Conservation (phyloP, 345 rosid species). For the Populus ilicifolia region DNA sequence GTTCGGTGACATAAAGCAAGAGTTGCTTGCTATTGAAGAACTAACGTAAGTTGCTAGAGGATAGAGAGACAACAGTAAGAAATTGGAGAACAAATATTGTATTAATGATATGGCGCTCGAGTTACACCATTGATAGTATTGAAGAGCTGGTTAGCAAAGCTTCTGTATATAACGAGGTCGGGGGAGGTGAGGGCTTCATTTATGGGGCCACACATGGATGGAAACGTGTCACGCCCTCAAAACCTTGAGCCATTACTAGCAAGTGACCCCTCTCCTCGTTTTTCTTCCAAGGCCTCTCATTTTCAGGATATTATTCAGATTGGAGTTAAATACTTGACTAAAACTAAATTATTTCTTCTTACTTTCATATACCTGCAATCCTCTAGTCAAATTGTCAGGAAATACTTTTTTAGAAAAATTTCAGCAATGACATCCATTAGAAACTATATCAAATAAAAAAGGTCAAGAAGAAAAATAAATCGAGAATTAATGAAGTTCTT, state of each 20-base stretch:
- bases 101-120: not conserved
- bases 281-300: not conserved
- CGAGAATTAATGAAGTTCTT: too few relatives aligned
- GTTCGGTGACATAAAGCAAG: not conserved
- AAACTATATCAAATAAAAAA: too few relatives aligned
- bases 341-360: too few relatives aligned
- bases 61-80: not conserved
- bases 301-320: too few relatives aligned
- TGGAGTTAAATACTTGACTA: too few relatives aligned
- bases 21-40: not conserved
- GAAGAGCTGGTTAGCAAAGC: not conserved
- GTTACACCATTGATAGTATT: not conserved
- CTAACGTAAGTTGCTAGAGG: not conserved
- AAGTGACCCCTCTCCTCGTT: not conserved
- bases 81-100: too few relatives aligned
- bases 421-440: too few relatives aligned
- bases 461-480: too few relatives aligned
- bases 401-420: too few relatives aligned
- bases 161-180: not conserved
- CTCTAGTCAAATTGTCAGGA: too few relatives aligned
- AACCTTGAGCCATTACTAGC: not conserved
- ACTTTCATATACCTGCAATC: too few relatives aligned
- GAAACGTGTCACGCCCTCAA: not conserved
- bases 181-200: not conserved
- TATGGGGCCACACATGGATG: not conserved